These are phyloP conservation scores for Chloranthus sessilifolius DNA, from an alignment of 164 flowering plant genomes.

Conservation along the genomic window DNA sequence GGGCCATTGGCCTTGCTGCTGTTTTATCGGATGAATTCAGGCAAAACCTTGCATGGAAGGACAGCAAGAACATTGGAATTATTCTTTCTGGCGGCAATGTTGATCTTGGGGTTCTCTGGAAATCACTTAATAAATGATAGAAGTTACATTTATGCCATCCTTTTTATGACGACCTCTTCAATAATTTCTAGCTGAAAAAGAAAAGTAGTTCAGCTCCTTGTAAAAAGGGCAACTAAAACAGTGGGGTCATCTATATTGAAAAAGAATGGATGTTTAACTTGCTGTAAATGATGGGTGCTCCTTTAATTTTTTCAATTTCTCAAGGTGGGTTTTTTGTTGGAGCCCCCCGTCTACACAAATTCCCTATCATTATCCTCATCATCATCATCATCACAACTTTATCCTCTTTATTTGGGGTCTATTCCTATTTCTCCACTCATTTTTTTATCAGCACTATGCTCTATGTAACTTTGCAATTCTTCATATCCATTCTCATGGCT, in stretches of 20 bases:
- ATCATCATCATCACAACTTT: too few species aligned
- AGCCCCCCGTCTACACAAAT: too few species aligned
- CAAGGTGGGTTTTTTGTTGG: too few species aligned
- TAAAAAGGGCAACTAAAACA: not conserved
- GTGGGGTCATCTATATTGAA: not conserved
- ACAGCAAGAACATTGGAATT: slow-evolving; percentile 55
- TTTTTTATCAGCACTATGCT: too few species aligned
- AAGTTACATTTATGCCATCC: not conserved
- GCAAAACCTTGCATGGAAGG: slow-evolving; percentile 52
- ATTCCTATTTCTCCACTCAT: too few species aligned
- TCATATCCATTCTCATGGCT: too few species aligned
- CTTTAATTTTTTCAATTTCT: too few species aligned
- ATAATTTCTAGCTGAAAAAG: not conserved
- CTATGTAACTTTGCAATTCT: too few species aligned
- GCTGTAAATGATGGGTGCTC: too few species aligned
- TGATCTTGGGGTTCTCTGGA: slow-evolving; percentile 72
- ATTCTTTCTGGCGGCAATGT: slow-evolving; percentile 88
- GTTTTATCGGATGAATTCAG: slow-evolving; percentile 58
- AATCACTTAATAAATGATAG: slow-evolving; percentile 24
- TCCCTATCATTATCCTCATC: too few species aligned
- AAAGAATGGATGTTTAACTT: not conserved
- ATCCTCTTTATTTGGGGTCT: too few species aligned
- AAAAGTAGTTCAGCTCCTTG: not conserved
- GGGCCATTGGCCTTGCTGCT: slow-evolving; percentile 92
- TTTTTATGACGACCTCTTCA: not conserved